phyloP scores from a whole-genome alignment of 2,329 filamentous ascomycete genomes.

The Rosellinia necatrix region DNA sequence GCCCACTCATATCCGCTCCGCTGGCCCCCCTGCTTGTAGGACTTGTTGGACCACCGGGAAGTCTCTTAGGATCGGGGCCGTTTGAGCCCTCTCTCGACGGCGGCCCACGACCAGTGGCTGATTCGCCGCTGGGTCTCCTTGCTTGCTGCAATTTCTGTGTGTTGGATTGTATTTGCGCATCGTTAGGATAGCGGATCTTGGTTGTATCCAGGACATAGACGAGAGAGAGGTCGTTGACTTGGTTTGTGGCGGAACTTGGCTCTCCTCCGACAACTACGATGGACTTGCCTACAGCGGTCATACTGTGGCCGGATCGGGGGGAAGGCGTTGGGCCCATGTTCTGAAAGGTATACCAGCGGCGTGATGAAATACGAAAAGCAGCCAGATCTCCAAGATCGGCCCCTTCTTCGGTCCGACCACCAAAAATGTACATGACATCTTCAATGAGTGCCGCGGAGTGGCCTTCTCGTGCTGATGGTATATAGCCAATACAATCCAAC shows the following conservation, averaged over 20 bases:
- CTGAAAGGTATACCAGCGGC: conserved; percentile 98
- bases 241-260: conserved; percentile 82
- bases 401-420: conserved; percentile 91
- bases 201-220: conserved; percentile 92
- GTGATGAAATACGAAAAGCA: conserved; percentile 73
- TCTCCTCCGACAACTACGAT: conserved; percentile 93
- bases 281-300: conserved; percentile 93
- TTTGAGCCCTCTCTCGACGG: conserved; percentile 58
- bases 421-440: conserved; percentile 99
- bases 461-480: conserved; percentile 89
- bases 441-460: conserved; percentile 92
- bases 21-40: conserved; percentile 50
- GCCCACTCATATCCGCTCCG: conserved; percentile 45
- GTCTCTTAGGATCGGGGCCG: conserved; percentile 57
- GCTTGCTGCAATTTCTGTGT: conserved; percentile 47
- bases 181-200: conserved; percentile 95
- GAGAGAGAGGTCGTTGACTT: conserved; percentile 82
- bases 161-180: conserved; percentile 54
- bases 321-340: conserved; percentile 98
- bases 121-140: conserved; percentile 50
- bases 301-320: conserved; percentile 91
- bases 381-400: conserved; percentile 91
- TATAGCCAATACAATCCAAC: conserved; percentile 96
- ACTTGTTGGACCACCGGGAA: conserved; percentile 43
- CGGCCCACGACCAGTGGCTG: conserved; percentile 41